Base-by-base conservation (phyloP, 2,329 filamentous ascomycete species). In the Mollisiaceae sp. region DNA sequence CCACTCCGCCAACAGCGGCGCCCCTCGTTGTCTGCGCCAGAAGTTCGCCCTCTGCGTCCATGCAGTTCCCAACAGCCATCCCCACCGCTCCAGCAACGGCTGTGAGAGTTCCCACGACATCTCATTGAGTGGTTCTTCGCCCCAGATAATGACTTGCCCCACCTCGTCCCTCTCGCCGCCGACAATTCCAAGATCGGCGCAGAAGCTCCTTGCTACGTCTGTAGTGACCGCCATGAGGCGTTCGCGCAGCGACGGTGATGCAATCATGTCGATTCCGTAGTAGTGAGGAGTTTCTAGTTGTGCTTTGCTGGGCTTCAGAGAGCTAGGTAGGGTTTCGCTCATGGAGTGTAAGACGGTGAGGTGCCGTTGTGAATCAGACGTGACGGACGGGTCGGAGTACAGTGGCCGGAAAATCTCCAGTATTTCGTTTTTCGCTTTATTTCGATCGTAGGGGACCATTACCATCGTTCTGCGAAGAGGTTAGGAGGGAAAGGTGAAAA, bases 81-180 rank as follows among this genome's bases (percentile, higher is more conserved):
- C 76, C 78, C 79, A 81, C 36, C 75, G 73, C 63, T 79, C 77
- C 35, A 80, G 70, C 1, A 79, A 72, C 11, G 70, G 66, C 27
- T 75, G 74, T n/a, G 78, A 80, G 57, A 80, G 78, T 64, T 81
- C 79, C 79, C 79, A 81, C 4, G 77, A 77, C 64, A 78, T 74
- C 60, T 80, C 79, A 63, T 79, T 79, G 6, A 79, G 69, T 47
- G 78, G 75, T 67, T 81, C 77, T 27, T 79, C 77, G 32, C 79
- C 79, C 79, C 79, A 81, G 55, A 80, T 77, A n/a, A 74, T 79
- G 60, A 81, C 64, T 61, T 80, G 79, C 8, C 76, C 77, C 8
- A 72, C 69, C 57, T 79, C 78, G 62, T 79, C 76, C 15, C 74
- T 71, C 12, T 78, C 76, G 27, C 74, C 75, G 12, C 73, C 75